Evolutionary conservation across 2,329 filamentous ascomycete genomes (phyloP).

Genomic region (Calonectria hawksworthii): DNA sequence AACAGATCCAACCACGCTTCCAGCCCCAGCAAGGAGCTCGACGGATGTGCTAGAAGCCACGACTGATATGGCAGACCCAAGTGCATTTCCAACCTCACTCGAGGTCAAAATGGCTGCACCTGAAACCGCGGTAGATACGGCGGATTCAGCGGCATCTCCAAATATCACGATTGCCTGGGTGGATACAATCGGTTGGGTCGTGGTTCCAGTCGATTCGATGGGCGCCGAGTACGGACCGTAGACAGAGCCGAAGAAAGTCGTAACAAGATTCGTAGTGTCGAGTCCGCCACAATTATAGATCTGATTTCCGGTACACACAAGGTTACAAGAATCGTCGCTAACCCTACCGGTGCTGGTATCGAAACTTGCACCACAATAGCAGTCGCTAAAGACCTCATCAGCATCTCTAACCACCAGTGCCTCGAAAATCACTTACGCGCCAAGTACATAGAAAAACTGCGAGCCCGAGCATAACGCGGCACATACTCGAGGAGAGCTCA

Average conservation of each 20-base stretch:
- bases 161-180: background rate
- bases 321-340: background rate
- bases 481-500: background rate
- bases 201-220: background rate
- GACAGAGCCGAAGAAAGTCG: background rate
- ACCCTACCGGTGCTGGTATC: background rate
- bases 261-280: background rate
- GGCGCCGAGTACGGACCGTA: background rate
- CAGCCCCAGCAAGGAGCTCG: no score
- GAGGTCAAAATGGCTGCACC: background rate
- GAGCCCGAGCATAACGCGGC: background rate
- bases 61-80: background rate
- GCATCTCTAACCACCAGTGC: background rate
- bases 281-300: background rate
- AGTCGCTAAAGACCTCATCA: background rate
- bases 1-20: no score
- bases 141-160: background rate
- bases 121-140: background rate
- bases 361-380: background rate
- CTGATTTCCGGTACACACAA: background rate
- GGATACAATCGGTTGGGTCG: background rate
- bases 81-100: background rate
- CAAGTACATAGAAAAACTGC: background rate
- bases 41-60: no score
- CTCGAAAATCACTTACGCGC: background rate